Evolutionary conservation across 139 green algal genomes (phyloP), one percentile per base, ranked within the genome.

Genomic region (Trebouxia sp.): DNA sequence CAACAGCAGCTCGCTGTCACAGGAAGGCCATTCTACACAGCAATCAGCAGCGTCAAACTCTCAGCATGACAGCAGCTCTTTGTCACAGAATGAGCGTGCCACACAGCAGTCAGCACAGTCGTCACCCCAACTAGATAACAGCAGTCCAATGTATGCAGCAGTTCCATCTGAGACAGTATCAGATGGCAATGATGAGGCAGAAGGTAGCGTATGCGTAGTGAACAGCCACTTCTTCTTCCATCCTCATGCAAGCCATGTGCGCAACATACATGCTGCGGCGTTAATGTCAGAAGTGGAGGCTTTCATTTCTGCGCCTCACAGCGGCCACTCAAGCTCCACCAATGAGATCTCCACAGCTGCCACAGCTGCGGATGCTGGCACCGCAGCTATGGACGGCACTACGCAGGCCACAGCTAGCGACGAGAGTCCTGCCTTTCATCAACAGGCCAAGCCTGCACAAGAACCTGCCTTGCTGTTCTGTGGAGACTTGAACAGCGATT

Each of bases 181-280:
- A 56, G 69, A 38, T 5, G 26, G n/a, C 8, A 37, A 17, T 20
- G 39, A 8, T 20, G 12, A 26, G 12, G 10, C 26, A 51, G 41
- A 76, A 53, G 55, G 1, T 53, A 84, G 32, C 42, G 65, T 94
- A 14, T 84, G 85, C 30, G 83, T 98, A 30, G 85, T 87, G 28
- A 98, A 98, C 88, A 97, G 92, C 12, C 95, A 98, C 86, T 86
- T 98, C 10, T 98, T 98, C 87, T 98, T 95, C 86, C 95, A 98
- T 80, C 92, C 93, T 22, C 86, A 88, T 62, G 95, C 95, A 0
- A 86, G 89, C 2, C 95, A 98, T 89, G 93, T 98, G 58, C 87
- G 95, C 50, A 94, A 89, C n/a, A 89, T 98, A 83, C 93, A 97
- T 78, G 86, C 86, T 3, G 92, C 89, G 22, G 89, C 89, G 38